phyloP scores from a whole-genome alignment of 331 rosid genomes.

The Rosa hybrid region DNA sequence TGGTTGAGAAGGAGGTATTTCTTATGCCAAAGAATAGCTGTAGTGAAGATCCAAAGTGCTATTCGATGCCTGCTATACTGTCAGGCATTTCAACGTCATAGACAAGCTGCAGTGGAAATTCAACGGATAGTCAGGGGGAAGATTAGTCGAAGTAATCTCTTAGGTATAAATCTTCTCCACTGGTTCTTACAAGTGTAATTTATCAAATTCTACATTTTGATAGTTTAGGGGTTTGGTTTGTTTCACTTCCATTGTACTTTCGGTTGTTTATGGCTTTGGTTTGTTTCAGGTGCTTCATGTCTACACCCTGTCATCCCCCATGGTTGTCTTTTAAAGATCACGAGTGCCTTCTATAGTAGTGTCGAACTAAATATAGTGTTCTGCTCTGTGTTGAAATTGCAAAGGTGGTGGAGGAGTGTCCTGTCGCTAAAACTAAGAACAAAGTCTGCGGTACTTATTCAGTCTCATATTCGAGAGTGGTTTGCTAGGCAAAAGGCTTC shows the following conservation, averaged over 20 bases:
- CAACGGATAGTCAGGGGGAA: constrained; percentile 74
- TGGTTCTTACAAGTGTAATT: constrained; percentile 6
- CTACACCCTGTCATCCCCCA: constrained; percentile 21
- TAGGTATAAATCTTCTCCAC: constrained; percentile 45
- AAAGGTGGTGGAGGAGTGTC: constrained; percentile 79
- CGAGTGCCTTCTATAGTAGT: constrained; percentile 34
- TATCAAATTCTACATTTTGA: not conserved
- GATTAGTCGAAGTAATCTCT: constrained; percentile 52
- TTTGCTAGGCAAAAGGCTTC: constrained; percentile 53
- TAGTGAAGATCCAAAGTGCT: constrained; percentile 57
- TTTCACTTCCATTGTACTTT: constrained; percentile 6
- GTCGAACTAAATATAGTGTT: constrained; percentile 48
- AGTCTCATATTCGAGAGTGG: constrained; percentile 76
- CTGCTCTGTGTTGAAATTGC: constrained; percentile 65
- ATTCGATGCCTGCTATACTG: constrained; percentile 45
- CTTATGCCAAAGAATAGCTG: constrained; percentile 52
- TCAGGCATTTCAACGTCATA: constrained; percentile 41
- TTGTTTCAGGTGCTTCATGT: constrained; percentile 56
- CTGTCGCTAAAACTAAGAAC: constrained; percentile 44
- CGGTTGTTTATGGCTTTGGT: constrained; percentile 14
- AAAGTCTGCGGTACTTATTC: constrained; percentile 60
- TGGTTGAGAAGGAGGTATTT: constrained; percentile 59
- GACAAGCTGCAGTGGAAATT: constrained; percentile 59
- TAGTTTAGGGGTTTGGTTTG: not conserved
- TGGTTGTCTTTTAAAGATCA: constrained; percentile 28